phyloP scores from a whole-genome alignment of 352 stramenopile species.

The Pythium rhizo-oryzae region DNA sequence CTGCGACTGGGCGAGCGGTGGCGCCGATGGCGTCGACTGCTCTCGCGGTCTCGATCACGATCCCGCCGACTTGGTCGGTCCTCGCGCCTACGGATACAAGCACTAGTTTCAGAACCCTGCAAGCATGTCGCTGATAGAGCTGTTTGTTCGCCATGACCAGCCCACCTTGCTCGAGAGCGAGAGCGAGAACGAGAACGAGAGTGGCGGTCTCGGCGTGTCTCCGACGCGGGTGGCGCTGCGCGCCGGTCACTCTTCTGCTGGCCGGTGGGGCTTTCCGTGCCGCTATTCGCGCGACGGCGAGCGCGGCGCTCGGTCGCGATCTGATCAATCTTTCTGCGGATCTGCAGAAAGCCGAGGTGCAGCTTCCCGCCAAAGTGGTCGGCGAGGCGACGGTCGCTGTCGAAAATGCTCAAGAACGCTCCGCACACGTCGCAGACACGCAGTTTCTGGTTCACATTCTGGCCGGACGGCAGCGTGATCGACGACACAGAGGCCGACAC shows the following conservation, averaged over 20 bases:
- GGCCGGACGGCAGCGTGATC: conserved; percentile 10
- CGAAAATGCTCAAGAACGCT: conserved; percentile 92
- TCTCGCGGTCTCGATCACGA: conserved; percentile 28
- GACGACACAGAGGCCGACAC: too few species aligned
- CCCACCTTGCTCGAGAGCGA: conserved; percentile 30
- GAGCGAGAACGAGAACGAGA: conserved; percentile 29
- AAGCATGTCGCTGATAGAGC: neutral
- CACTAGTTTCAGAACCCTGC: neutral
- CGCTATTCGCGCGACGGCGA: conserved; percentile 19
- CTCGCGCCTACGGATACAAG: conserved; percentile 22
- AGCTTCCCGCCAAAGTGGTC: conserved; percentile 93
- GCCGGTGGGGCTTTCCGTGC: conserved; percentile 4
- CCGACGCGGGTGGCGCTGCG: neutral
- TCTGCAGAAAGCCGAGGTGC: conserved; percentile 90
- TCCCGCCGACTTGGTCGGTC: conserved; percentile 31
- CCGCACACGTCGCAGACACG: conserved; percentile 92
- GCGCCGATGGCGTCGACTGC: conserved; percentile 37
- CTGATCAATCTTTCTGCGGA: conserved; percentile 83
- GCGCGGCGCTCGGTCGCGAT: conserved; percentile 49
- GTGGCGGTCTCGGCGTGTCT: conserved; percentile 24
- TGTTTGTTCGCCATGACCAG: neutral
- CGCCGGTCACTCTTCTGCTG: conserved; percentile 9
- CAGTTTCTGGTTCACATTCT: conserved; percentile 82
- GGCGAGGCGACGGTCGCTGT: conserved; percentile 87
- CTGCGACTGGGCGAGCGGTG: conserved; percentile 41